These are phyloP conservation scores for Ajuga chamaepitys DNA, from an alignment of 257 asterid genomes.

Conservation along the genomic window DNA sequence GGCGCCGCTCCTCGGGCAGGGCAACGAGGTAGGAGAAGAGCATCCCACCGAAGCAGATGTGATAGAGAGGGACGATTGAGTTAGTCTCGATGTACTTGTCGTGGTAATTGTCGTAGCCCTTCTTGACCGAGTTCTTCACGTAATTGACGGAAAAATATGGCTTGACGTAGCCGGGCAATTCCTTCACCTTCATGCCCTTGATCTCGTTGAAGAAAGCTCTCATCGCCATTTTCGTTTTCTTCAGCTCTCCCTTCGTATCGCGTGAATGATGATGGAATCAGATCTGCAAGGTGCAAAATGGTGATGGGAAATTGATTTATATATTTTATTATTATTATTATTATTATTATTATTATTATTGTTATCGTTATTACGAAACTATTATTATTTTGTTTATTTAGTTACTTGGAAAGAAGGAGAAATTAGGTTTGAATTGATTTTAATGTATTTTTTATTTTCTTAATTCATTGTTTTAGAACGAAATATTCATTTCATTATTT, in stretches of 20 bases:
- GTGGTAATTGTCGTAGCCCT: conserved; percentile 53
- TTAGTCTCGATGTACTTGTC: conserved; percentile 69
- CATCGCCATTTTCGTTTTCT: conserved; percentile 50
- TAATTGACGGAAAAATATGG: conserved; percentile 46
- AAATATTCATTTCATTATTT: no score
- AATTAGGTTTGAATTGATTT: no score
- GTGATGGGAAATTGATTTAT: no score
- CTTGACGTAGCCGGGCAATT: conserved; percentile 64
- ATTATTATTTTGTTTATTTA: no score
- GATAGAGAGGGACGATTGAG: conserved; percentile 59
- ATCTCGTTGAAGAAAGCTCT: conserved; percentile 62
- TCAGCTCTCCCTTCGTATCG: not conserved
- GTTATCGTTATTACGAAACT: no score
- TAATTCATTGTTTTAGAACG: no score
- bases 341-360: no score
- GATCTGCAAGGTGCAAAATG: conserved; percentile 20
- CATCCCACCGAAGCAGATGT: conserved; percentile 87
- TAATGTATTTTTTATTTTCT: no score
- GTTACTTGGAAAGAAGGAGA: no score
- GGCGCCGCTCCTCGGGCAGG: conserved; percentile 99
- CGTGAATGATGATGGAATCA: not conserved
- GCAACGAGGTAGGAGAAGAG: conserved; percentile 75
- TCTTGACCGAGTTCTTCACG: conserved; percentile 35
- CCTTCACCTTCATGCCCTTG: conserved; percentile 75
- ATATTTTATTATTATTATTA: no score